Conservation (phyloP, 78 protist genomes). For the Dictyostelium firmibasis region DNA sequence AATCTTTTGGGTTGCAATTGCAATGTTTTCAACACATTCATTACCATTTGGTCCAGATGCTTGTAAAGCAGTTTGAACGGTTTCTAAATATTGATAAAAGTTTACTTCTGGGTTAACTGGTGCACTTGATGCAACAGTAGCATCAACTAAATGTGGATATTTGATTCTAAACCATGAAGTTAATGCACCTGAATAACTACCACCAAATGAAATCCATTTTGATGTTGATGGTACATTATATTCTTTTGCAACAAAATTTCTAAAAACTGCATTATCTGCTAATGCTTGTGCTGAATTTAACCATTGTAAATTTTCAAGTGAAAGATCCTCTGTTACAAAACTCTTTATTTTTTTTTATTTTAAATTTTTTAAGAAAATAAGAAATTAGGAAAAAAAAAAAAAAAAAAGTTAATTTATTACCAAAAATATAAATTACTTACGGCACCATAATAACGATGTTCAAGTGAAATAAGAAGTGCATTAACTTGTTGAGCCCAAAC, state of each 20-base stretch:
- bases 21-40: slow-evolving; percentile 51
- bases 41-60: slow-evolving; percentile 48
- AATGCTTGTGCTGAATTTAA: slow-evolving; percentile 67
- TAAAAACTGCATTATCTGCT: slow-evolving; percentile 63
- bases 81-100: slow-evolving; percentile 79
- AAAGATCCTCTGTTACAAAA: slow-evolving; percentile 37
- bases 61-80: slow-evolving; percentile 51
- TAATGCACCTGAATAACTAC: slow-evolving; percentile 84
- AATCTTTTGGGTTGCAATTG: slow-evolving; percentile 52
- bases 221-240: not conserved
- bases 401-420: not conserved
- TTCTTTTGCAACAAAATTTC: slow-evolving; percentile 17
- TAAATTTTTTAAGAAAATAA: too few species aligned
- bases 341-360: slow-evolving; percentile 8
- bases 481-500: slow-evolving; percentile 37
- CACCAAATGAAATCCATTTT: slow-evolving; percentile 80
- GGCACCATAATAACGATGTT: slow-evolving; percentile 62
- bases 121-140: slow-evolving; percentile 69
- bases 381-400: too few species aligned
- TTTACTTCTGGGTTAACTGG: slow-evolving; percentile 83
- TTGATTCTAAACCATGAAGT: slow-evolving; percentile 73
- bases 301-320: slow-evolving; percentile 52
- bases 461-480: slow-evolving; percentile 40
- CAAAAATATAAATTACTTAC: not conserved
- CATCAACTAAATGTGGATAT: slow-evolving; percentile 57